These are phyloP conservation scores for Macrocystidia cucumis DNA, from an alignment of 1,284 basidiomycete species.

Conservation along the genomic window DNA sequence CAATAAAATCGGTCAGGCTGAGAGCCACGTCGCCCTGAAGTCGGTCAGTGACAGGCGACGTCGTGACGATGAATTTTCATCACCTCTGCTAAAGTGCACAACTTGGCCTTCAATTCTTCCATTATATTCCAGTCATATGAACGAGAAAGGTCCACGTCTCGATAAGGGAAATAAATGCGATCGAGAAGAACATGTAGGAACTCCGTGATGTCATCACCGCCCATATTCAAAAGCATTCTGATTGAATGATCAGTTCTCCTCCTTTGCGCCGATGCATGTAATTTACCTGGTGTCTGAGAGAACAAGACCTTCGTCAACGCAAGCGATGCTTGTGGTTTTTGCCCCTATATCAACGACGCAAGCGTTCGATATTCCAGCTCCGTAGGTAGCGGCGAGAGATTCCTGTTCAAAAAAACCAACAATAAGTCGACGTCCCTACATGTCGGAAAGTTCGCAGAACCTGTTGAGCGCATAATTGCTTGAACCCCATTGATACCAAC, in stretches of 20 bases:
- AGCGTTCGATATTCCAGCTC: slow-evolving; percentile 89
- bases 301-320: slow-evolving; percentile 93
- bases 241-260: slow-evolving; percentile 3
- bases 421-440: neutral
- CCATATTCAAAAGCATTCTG: slow-evolving; percentile 82
- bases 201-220: slow-evolving; percentile 90
- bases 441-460: slow-evolving; percentile 30
- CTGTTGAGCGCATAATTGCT: slow-evolving; percentile 86
- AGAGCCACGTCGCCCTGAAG: slow-evolving; percentile 78
- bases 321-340: slow-evolving; percentile 78
- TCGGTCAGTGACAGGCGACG: slow-evolving; percentile 1
- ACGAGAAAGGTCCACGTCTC: slow-evolving; percentile 67
- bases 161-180: slow-evolving; percentile 85
- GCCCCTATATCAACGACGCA: slow-evolving; percentile 97
- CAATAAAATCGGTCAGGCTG: slow-evolving; percentile 85
- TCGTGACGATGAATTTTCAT: slow-evolving; percentile 3
- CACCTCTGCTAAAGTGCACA: slow-evolving; percentile 85
- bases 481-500: slow-evolving; percentile 82
- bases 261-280: slow-evolving; percentile 1
- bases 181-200: slow-evolving; percentile 80
- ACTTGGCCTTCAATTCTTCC: slow-evolving; percentile 79
- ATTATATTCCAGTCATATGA: slow-evolving; percentile 85
- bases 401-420: slow-evolving; percentile 65
- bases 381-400: slow-evolving; percentile 89
- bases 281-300: slow-evolving; percentile 80